Conservation (phyloP, 2,329 filamentous ascomycete species). For the Taxawa tesnikishii region DNA sequence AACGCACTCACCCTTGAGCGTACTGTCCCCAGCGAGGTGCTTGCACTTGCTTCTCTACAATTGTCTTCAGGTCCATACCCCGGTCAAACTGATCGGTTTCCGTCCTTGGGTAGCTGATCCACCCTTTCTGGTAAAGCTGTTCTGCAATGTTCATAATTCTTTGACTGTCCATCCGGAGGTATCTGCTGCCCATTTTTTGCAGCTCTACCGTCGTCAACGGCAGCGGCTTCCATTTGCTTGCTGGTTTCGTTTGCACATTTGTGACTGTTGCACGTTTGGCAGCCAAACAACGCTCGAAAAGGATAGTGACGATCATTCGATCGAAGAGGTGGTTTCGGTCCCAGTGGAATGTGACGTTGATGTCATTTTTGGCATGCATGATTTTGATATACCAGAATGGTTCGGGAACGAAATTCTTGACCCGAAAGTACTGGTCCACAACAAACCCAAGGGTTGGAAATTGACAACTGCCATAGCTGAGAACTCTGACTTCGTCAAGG, state of each 20-base stretch:
- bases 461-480: constrained; percentile 58
- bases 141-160: constrained; percentile 82
- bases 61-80: constrained; percentile 67
- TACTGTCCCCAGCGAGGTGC: constrained; percentile 69
- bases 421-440: constrained; percentile 87
- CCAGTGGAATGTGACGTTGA: constrained; percentile 79
- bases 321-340: constrained; percentile 75
- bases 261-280: constrained; percentile 68
- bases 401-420: constrained; percentile 88
- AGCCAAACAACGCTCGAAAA: constrained; percentile 74
- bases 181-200: constrained; percentile 85
- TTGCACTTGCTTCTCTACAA: constrained; percentile 74
- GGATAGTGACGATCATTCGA: constrained; percentile 62
- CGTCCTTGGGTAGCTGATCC: constrained; percentile 94
- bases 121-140: constrained; percentile 80
- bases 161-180: constrained; percentile 83
- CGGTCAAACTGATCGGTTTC: constrained; percentile 93
- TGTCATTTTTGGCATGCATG: constrained; percentile 61
- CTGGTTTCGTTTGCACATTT: constrained; percentile 81
- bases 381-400: constrained; percentile 88
- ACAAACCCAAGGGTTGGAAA: constrained; percentile 96
- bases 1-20: constrained; percentile 43
- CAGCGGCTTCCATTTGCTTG: constrained; percentile 85
- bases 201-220: constrained; percentile 92
- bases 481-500: constrained; percentile 59